Percentiles rank a stretch among this genome's conserved stretches.
Conservation (phyloP, 2,329 filamentous ascomycete genomes). For the Ceratocystis cubensis region DNA sequence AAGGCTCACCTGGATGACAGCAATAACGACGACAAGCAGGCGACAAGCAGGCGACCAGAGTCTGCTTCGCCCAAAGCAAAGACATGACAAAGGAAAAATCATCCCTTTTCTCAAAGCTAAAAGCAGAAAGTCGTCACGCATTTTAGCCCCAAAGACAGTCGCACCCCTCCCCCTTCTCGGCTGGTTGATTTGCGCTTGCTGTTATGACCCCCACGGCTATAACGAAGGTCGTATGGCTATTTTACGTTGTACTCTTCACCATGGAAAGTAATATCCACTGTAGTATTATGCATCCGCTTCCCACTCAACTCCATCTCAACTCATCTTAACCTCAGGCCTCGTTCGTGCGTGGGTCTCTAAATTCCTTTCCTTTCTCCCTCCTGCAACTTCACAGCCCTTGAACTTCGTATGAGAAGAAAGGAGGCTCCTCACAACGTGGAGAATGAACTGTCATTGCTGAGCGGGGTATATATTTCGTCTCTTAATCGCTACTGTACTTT, state of each 20-base stretch:
- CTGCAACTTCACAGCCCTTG: neutral
- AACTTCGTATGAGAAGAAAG: neutral
- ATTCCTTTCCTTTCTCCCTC: neutral
- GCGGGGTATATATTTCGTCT: neutral
- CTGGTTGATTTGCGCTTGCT: neutral
- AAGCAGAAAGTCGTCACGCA: neutral
- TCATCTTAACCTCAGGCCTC: too few species aligned
- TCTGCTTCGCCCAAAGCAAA: neutral
- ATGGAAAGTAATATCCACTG: neutral
- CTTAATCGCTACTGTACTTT: too few species aligned
- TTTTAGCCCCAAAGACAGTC: neutral
- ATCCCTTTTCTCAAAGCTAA: neutral
- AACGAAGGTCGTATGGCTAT: neutral
- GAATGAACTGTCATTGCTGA: neutral
- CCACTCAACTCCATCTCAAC: neutral
- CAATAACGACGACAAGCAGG: too few species aligned
- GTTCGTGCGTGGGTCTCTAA: neutral
- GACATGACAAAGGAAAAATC: neutral
- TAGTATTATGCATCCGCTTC: neutral
- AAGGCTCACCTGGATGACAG: too few species aligned
- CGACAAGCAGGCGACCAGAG: too few species aligned
- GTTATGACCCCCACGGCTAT: slow-evolving; percentile 8
- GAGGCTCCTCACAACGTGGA: neutral
- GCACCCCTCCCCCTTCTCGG: neutral
- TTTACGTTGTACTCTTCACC: neutral